phyloP scores from a whole-genome alignment of 176 grass and related monocot genomes.

The Carex parvula region DNA sequence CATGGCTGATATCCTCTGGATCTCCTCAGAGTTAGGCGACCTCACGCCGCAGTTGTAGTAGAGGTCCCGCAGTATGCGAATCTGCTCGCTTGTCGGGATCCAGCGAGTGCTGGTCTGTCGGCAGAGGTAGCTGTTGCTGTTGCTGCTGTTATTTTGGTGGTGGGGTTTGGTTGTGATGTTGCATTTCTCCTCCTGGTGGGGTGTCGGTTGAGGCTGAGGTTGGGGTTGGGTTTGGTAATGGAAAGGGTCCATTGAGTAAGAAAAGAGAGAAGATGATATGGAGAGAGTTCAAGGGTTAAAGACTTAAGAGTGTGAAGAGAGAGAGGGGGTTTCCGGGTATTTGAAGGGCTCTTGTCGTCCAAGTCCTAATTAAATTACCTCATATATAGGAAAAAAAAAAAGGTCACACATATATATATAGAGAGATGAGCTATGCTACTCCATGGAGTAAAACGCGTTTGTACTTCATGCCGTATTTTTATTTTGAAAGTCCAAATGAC shows the following conservation, averaged over 20 bases:
- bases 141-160: not conserved
- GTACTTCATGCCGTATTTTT: no score
- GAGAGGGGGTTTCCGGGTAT: not conserved
- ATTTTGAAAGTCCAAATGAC: no score
- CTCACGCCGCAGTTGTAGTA: slow-evolving; percentile 84
- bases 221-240: slow-evolving; percentile 28
- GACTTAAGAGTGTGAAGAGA: not conserved
- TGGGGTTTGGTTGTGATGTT: not conserved
- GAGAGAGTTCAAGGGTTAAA: not conserved
- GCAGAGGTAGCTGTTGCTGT: slow-evolving; percentile 28
- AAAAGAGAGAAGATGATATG: not conserved
- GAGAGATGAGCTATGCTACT: no score
- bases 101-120: slow-evolving; percentile 67
- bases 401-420: not conserved
- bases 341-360: slow-evolving; percentile 10
- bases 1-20: slow-evolving; percentile 77
- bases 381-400: not conserved
- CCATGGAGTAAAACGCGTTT: no score
- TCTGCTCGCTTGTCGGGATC: slow-evolving; percentile 89
- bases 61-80: slow-evolving; percentile 71
- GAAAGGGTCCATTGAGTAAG: slow-evolving; percentile 32
- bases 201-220: slow-evolving; percentile 15
- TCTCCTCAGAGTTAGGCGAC: slow-evolving; percentile 88
- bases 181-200: not conserved
- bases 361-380: not conserved